Conservation (phyloP, 2,329 filamentous ascomycete genomes). For the Pseudocercospora macadamiae region DNA sequence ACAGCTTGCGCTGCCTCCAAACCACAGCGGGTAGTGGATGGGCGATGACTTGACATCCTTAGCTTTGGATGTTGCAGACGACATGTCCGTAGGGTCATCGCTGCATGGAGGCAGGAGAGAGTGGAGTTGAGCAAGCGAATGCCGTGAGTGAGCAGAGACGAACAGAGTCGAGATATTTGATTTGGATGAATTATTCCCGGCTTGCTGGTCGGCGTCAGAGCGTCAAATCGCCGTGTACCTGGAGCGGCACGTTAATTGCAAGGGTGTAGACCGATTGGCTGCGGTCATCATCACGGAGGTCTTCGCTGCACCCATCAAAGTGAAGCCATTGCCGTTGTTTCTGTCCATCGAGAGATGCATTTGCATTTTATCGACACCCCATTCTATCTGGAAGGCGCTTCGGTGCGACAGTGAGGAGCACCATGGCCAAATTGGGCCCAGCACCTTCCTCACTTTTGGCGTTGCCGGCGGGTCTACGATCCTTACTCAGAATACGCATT, state of each 20-base stretch:
- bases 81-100: conserved; percentile 44
- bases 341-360: no score
- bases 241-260: not conserved
- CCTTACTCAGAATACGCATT: conserved; percentile 27
- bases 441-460: conserved; percentile 21
- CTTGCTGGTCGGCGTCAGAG: not conserved
- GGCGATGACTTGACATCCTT: conserved; percentile 47
- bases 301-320: not conserved
- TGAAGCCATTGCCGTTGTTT: no score
- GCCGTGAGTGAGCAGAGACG: not conserved
- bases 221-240: not conserved
- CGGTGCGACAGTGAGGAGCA: not conserved
- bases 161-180: not conserved
- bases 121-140: not conserved
- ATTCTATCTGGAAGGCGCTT: not conserved
- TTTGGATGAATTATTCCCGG: not conserved
- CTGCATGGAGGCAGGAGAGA: conserved; percentile 19
- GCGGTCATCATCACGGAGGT: not conserved
- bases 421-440: conserved; percentile 22
- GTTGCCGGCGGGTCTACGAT: conserved; percentile 24
- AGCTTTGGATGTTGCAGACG: conserved; percentile 46
- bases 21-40: conserved; percentile 69
- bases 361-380: not conserved
- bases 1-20: conserved; percentile 91
- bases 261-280: not conserved